Evolutionary conservation across 805 yeast genomes (phyloP).

Genomic region (Pichia thaimueangensis): DNA sequence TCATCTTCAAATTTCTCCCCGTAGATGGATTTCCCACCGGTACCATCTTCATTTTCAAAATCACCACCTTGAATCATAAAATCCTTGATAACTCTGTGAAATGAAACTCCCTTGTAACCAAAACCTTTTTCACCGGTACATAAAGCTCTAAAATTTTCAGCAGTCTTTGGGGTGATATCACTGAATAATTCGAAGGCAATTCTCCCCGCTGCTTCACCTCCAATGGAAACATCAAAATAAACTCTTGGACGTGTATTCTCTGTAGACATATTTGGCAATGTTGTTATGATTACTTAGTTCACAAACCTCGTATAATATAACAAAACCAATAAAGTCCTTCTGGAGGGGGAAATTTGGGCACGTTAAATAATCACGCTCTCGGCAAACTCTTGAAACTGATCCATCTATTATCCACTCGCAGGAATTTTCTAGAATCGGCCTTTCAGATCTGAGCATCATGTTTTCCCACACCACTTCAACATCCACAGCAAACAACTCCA

Average conservation of each 20-base stretch:
- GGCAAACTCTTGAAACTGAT: too few species aligned
- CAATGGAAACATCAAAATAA: conserved; percentile 74
- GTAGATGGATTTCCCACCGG: conserved; percentile 79
- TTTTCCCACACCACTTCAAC: too few species aligned
- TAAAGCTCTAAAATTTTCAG: conserved; percentile 82
- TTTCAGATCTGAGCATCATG: too few species aligned
- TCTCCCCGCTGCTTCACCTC: conserved; percentile 64
- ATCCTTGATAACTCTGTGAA: conserved; percentile 84
- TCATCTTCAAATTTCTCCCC: conserved; percentile 91
- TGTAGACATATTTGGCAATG: conserved; percentile 10
- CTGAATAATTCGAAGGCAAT: conserved; percentile 63
- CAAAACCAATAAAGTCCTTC: too few species aligned
- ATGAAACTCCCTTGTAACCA: conserved; percentile 71
- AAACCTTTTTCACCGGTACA: conserved; percentile 79
- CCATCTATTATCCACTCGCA: not conserved
- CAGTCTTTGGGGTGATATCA: conserved; percentile 71
- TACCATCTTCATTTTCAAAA: conserved; percentile 65
- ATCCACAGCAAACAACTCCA: too few species aligned
- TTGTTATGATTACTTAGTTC: too few species aligned
- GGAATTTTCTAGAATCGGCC: conserved; percentile 12
- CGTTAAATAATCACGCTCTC: too few species aligned
- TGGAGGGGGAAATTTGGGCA: too few species aligned
- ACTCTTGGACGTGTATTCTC: conserved; percentile 41
- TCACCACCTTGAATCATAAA: conserved; percentile 97
- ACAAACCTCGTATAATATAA: too few species aligned